Evolutionary conservation across 352 stramenopile species (phyloP).

Genomic region (Phytophthora europaea): DNA sequence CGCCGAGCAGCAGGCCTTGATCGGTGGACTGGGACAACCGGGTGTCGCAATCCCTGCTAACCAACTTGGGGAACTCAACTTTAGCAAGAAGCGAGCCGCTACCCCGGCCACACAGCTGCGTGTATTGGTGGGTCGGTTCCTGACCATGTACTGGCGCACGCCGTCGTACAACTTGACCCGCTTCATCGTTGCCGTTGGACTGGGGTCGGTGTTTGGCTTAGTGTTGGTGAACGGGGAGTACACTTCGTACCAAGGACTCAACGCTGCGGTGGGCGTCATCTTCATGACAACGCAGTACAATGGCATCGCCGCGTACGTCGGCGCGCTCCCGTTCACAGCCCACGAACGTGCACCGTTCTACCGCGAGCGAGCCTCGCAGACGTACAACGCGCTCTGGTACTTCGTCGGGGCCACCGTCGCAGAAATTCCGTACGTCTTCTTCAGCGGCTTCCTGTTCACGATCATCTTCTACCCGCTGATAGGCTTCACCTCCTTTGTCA

Average conservation of each 20-base stretch:
- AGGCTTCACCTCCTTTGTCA: constrained; percentile 41
- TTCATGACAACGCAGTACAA: constrained; percentile 84
- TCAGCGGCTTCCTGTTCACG: constrained; percentile 42
- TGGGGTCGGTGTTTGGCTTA: constrained; percentile 72
- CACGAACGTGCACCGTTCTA: constrained; percentile 86
- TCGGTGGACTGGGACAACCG: constrained; percentile 18
- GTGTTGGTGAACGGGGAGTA: constrained; percentile 55
- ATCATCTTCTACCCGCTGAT: constrained; percentile 55
- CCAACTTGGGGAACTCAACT: constrained; percentile 43
- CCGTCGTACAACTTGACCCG: constrained; percentile 87
- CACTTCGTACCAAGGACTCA: constrained; percentile 45
- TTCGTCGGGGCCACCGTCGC: constrained; percentile 70
- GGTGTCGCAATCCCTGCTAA: constrained; percentile 33
- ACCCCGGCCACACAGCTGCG: constrained; percentile 31
- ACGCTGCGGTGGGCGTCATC: constrained; percentile 67
- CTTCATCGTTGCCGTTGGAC: constrained; percentile 51
- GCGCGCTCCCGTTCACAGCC: constrained; percentile 69
- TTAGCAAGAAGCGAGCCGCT: constrained; percentile 45
- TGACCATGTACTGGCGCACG: constrained; percentile 86
- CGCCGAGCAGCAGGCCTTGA: constrained; percentile 22
- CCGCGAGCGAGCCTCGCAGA: constrained; percentile 64
- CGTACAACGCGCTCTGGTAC: constrained; percentile 81
- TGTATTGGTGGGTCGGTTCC: constrained; percentile 46
- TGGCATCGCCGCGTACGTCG: constrained; percentile 63
- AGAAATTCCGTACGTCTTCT: constrained; percentile 69